Evolutionary conservation across 108 stramenopile species (phyloP).

Genomic region (Fistulifera pelliculosa): DNA sequence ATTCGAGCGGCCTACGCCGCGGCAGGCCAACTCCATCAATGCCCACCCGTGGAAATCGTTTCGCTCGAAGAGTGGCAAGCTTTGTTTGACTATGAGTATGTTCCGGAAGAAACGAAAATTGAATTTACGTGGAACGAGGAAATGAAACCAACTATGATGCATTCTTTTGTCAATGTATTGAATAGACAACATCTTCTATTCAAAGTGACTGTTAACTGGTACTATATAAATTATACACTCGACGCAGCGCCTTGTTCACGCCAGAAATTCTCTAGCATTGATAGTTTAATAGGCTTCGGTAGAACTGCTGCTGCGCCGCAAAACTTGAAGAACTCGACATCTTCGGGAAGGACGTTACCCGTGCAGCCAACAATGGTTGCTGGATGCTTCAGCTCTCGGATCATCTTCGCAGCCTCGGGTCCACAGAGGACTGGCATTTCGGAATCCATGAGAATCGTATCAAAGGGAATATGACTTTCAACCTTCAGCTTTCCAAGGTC

Average conservation of each 20-base stretch:
- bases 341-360: conserved; percentile 25
- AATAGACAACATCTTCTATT: no score
- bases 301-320: conserved; percentile 21
- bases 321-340: conserved; percentile 18
- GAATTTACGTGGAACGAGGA: no score
- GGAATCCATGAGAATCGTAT: conserved; percentile 23
- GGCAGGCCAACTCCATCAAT: no score
- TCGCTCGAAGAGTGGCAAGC: no score
- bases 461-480: conserved; percentile 2
- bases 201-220: no score
- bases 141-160: no score
- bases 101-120: no score
- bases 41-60: no score
- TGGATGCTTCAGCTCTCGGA: conserved; percentile 27
- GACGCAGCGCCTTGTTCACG: conserved; percentile 7
- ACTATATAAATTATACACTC: no score
- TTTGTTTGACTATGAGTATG: no score
- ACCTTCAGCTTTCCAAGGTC: conserved; percentile 5
- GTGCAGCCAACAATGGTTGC: conserved; percentile 28
- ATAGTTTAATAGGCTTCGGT: conserved; percentile 21
- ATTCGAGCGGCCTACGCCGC: no score
- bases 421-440: conserved; percentile 34
- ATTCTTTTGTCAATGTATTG: no score
- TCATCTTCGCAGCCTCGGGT: conserved; percentile 17
- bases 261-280: conserved; percentile 16